A percentile compares a stretch with the other conserved stretches of the same genome.
Conservation (phyloP, 2,329 filamentous ascomycete genomes). For the Penicillium glabrum region DNA sequence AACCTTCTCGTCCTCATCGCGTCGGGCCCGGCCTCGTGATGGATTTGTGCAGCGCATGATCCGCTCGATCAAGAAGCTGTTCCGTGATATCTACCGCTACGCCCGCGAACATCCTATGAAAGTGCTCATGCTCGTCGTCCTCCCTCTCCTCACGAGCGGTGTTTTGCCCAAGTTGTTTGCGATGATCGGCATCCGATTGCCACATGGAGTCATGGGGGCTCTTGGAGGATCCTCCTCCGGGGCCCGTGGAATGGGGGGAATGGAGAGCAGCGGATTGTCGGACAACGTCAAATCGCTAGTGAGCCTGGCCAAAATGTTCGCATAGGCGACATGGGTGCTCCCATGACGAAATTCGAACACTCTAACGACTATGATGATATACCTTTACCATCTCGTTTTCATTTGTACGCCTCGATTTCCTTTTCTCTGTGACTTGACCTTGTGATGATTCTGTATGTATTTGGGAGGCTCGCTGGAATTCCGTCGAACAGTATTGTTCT, state of each 20-base stretch:
- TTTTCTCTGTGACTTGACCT: slow-evolving; percentile 8
- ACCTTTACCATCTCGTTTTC: slow-evolving; percentile 7
- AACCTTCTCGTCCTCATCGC: slow-evolving; percentile 68
- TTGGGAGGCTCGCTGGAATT: slow-evolving; percentile 10
- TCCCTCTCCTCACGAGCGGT: slow-evolving; percentile 84
- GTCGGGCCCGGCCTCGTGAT: slow-evolving; percentile 72
- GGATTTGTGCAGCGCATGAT: slow-evolving; percentile 74
- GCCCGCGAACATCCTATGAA: slow-evolving; percentile 81
- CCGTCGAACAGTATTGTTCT: not conserved
- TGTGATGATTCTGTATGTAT: slow-evolving; percentile 7
- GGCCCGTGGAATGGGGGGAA: slow-evolving; percentile 16
- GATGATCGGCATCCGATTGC: slow-evolving; percentile 76
- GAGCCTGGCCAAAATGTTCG: slow-evolving; percentile 39
- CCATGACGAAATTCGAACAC: not conserved
- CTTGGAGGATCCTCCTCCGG: slow-evolving; percentile 28
- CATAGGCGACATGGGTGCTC: slow-evolving; percentile 17
- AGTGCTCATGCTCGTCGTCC: slow-evolving; percentile 80
- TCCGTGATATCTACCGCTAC: slow-evolving; percentile 79
- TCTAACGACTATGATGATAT: slow-evolving; percentile 25
- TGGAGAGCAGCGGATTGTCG: slow-evolving; percentile 31
- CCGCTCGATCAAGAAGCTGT: slow-evolving; percentile 72
- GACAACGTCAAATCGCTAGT: slow-evolving; percentile 33
- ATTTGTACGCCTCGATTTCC: not conserved
- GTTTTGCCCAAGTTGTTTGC: slow-evolving; percentile 74
- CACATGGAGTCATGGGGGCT: slow-evolving; percentile 55